Conservation (phyloP, 2,329 filamentous ascomycete species). For the Fusarium dlaminii region DNA sequence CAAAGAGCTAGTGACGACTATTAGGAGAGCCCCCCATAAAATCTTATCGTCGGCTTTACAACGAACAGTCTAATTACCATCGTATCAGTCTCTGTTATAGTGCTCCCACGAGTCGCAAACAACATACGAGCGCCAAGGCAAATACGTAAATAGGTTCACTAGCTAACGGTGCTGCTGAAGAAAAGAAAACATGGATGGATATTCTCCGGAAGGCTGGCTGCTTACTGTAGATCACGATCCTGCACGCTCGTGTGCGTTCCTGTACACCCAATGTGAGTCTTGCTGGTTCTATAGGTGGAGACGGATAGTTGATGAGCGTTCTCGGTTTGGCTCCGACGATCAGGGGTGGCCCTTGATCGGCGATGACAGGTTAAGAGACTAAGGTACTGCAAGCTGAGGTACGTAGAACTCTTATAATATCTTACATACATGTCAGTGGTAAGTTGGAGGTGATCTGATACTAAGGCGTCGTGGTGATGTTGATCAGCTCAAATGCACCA, state of each 20-base stretch:
- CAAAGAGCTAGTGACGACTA: constrained; percentile 6
- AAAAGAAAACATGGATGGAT: not conserved
- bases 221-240: constrained; percentile 16
- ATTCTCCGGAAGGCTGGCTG: constrained; percentile 2
- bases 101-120: not conserved
- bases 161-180: not conserved
- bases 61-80: not conserved
- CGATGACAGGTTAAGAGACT: constrained; percentile 24
- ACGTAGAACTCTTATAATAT: not conserved
- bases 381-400: constrained; percentile 21
- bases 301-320: constrained; percentile 4
- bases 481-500: not conserved
- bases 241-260: not conserved
- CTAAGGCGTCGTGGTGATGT: not conserved
- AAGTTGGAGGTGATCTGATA: constrained; percentile 1
- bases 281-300: constrained; percentile 16
- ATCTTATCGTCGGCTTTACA: not conserved
- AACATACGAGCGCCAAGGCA: constrained; percentile 2
- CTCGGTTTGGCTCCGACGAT: constrained; percentile 32
- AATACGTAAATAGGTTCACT: not conserved
- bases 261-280: not conserved
- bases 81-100: not conserved
- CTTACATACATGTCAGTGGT: not conserved
- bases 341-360: constrained; percentile 25
- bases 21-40: not conserved